These are phyloP conservation scores for Pestalotiopsis sp. DNA, from an alignment of 2,329 filamentous ascomycete species.

Conservation along the genomic window DNA sequence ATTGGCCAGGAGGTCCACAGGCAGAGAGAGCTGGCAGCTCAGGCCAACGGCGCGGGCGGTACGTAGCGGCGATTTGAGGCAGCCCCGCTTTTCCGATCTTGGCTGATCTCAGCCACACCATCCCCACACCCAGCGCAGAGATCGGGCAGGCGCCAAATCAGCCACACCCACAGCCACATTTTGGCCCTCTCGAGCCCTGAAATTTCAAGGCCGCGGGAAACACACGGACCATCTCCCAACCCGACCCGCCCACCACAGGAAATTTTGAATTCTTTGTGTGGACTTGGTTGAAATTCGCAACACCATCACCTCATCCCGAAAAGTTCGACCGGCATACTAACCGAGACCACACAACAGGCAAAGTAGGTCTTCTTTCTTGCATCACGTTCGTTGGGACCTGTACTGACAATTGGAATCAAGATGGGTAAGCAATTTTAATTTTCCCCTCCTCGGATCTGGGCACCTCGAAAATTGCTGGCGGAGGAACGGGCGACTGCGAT, in stretches of 20 bases:
- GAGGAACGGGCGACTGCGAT: neutral
- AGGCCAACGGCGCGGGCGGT: neutral
- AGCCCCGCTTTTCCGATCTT: neutral
- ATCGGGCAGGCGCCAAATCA: neutral
- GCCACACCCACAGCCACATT: neutral
- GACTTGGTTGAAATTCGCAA: constrained; percentile 9
- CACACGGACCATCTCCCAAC: constrained; percentile 7
- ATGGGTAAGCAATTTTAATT: constrained; percentile 59
- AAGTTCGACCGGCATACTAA: constrained; percentile 13
- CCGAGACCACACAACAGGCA: constrained; percentile 20
- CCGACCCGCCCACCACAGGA: constrained; percentile 6
- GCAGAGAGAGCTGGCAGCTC: neutral
- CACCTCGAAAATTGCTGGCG: constrained; percentile 3
- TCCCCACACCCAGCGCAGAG: neutral
- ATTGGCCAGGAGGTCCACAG: constrained; percentile 10
- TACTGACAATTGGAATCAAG: constrained; percentile 48
- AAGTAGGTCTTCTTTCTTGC: constrained; percentile 20
- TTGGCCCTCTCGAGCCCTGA: constrained; percentile 7
- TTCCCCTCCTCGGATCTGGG: neutral
- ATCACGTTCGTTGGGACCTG: neutral
- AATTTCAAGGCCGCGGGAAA: neutral
- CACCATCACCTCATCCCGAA: neutral
- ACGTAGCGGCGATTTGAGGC: neutral
- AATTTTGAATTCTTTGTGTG: constrained; percentile 13
- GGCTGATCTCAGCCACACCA: neutral